These are phyloP conservation scores for Globisporangium recalcitrans DNA, from an alignment of 352 stramenopile genomes.

Conservation along the genomic window DNA sequence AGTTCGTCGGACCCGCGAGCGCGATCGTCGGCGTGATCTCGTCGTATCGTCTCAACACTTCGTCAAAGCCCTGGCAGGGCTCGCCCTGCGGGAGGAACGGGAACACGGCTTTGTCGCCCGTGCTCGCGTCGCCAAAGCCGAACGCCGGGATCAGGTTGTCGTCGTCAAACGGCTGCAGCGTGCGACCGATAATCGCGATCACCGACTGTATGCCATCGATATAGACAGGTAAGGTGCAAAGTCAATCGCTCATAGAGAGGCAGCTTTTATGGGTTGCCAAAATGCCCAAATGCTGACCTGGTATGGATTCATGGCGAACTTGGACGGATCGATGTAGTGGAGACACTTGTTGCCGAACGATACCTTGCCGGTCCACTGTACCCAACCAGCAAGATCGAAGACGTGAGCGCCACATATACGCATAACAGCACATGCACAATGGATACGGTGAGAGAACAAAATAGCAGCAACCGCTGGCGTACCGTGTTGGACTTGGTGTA, in stretches of 20 bases:
- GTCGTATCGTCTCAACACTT: slow-evolving; percentile 52
- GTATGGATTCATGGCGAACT: slow-evolving; percentile 52
- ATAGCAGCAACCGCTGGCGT: neutral
- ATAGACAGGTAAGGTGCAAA: neutral
- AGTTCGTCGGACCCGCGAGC: slow-evolving; percentile 67
- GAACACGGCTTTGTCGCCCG: slow-evolving; percentile 49
- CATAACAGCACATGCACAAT: neutral
- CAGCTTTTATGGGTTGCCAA: no score
- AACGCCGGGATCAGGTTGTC: slow-evolving; percentile 71
- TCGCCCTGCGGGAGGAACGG: slow-evolving; percentile 35
- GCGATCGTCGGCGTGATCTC: slow-evolving; percentile 41
- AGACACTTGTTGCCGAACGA: slow-evolving; percentile 61
- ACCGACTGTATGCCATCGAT: slow-evolving; percentile 20
- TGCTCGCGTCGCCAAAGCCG: slow-evolving; percentile 64
- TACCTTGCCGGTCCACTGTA: slow-evolving; percentile 59
- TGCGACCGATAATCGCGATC: slow-evolving; percentile 64
- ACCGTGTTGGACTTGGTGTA: slow-evolving; percentile 77
- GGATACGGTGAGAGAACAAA: neutral
- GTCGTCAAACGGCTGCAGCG: slow-evolving; percentile 61
- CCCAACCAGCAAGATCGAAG: neutral
- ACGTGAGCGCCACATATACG: neutral
- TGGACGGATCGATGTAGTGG: slow-evolving; percentile 61
- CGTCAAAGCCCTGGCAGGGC: slow-evolving; percentile 43
- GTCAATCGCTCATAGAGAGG: no score
- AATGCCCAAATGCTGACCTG: slow-evolving; percentile 23